phyloP scores from a whole-genome alignment of 345 rosid genomes.

The Lepidium didymum region DNA sequence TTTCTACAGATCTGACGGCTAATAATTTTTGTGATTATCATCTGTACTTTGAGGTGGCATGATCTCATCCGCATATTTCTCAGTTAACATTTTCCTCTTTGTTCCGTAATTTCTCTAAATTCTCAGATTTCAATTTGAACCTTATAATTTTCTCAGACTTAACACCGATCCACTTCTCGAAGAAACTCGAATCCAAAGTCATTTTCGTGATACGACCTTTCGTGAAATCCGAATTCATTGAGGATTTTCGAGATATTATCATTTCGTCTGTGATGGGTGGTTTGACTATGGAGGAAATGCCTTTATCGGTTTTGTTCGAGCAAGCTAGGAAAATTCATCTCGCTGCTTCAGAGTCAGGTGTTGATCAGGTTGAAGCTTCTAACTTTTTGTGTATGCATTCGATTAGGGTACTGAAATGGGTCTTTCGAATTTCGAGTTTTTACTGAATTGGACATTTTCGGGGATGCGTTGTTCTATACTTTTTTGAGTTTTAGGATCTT shows the following conservation, averaged over 20 bases:
- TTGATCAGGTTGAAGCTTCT: slow-evolving; percentile 50
- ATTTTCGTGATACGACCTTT: neutral
- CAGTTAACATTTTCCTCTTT: neutral
- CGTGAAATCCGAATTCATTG: neutral
- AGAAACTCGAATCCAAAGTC: neutral
- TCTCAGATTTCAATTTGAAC: slow-evolving; percentile 11
- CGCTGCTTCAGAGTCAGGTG: slow-evolving; percentile 46
- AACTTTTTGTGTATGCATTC: neutral
- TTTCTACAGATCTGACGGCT: slow-evolving; percentile 16
- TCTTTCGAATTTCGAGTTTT: neutral
- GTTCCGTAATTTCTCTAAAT: neutral
- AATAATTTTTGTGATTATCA: neutral
- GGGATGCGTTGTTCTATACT: neutral
- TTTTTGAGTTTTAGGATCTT: slow-evolving; percentile 35
- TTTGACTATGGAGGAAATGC: slow-evolving; percentile 48
- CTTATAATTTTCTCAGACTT: neutral
- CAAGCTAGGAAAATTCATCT: slow-evolving; percentile 70
- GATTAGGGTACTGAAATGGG: neutral
- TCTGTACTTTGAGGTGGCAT: neutral
- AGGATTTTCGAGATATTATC: slow-evolving; percentile 3
- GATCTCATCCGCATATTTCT: neutral
- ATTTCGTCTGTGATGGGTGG: slow-evolving; percentile 31
- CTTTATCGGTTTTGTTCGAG: slow-evolving; percentile 66
- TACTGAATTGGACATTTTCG: neutral
- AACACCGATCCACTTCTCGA: neutral